phyloP scores from a whole-genome alignment of 306 rosid species.

The Lotus japonicus region DNA sequence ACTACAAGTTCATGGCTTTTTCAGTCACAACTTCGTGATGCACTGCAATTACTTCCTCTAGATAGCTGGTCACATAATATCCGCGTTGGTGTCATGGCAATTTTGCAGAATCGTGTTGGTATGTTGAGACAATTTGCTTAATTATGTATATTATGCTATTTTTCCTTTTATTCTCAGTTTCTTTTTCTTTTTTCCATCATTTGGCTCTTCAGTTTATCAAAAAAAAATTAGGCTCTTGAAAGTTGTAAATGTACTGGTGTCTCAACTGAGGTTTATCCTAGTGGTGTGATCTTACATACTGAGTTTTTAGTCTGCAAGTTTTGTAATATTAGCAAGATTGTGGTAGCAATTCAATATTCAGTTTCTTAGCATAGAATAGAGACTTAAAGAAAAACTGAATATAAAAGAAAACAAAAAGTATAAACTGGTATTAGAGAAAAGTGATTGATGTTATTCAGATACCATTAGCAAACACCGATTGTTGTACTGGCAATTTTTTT shows the following conservation, averaged over 20 bases:
- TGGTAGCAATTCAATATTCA: background rate
- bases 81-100: slow-evolving; percentile 65
- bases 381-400: background rate
- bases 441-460: background rate
- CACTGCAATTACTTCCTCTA: slow-evolving; percentile 43
- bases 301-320: background rate
- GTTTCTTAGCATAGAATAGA: background rate
- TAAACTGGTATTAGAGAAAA: background rate
- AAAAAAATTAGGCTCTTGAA: slow-evolving; percentile 12
- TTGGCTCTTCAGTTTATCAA: no score
- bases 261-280: slow-evolving; percentile 7
- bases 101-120: slow-evolving; percentile 93
- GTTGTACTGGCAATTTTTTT: background rate
- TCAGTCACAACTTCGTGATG: slow-evolving; percentile 49
- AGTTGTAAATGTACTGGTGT: slow-evolving; percentile 8
- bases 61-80: slow-evolving; percentile 47
- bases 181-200: background rate
- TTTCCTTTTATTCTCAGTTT: slow-evolving; percentile 5
- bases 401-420: background rate
- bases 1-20: slow-evolving; percentile 17
- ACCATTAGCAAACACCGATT: background rate
- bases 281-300: slow-evolving; percentile 10
- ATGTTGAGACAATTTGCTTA: slow-evolving; percentile 29
- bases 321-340: slow-evolving; percentile 8
- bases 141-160: background rate